Conservation (phyloP, 1,284 basidiomycete species). For the Cystobasidiaceae sp. region DNA sequence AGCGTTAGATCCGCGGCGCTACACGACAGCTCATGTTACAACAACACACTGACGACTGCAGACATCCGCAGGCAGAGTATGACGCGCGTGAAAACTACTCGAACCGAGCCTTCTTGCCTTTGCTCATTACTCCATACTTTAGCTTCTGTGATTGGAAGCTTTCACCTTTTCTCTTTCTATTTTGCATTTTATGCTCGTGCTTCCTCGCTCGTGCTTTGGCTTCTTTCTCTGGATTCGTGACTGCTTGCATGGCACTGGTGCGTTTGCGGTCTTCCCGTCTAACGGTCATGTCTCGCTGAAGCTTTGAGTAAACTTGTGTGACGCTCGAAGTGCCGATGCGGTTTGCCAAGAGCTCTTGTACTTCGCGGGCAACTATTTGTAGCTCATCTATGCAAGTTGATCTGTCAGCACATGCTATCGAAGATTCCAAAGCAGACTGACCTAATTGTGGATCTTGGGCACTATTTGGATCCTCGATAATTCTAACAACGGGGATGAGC, state of each 20-base stretch:
- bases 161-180: slow-evolving; percentile 65
- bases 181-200: slow-evolving; percentile 69
- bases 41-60: not conserved
- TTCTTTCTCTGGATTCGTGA: slow-evolving; percentile 68
- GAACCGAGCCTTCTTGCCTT: slow-evolving; percentile 3
- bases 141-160: slow-evolving; percentile 43
- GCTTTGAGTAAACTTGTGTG: slow-evolving; percentile 67
- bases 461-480: slow-evolving; percentile 71
- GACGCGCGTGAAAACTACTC: not conserved
- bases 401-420: not conserved
- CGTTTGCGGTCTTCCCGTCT: slow-evolving; percentile 69
- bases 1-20: not conserved
- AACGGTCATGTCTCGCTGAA: slow-evolving; percentile 65
- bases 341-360: slow-evolving; percentile 78
- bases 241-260: slow-evolving; percentile 59
- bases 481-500: slow-evolving; percentile 76
- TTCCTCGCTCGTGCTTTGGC: slow-evolving; percentile 66
- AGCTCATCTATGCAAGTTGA: slow-evolving; percentile 58
- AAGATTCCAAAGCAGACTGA: slow-evolving; percentile 48
- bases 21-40: not conserved
- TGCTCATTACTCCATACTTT: slow-evolving; percentile 4
- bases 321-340: slow-evolving; percentile 82
- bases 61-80: not conserved
- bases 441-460: slow-evolving; percentile 71
- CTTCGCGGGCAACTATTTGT: slow-evolving; percentile 71